phyloP scores from a whole-genome alignment of 1,284 basidiomycete species.

The Neolentinus lepideus region DNA sequence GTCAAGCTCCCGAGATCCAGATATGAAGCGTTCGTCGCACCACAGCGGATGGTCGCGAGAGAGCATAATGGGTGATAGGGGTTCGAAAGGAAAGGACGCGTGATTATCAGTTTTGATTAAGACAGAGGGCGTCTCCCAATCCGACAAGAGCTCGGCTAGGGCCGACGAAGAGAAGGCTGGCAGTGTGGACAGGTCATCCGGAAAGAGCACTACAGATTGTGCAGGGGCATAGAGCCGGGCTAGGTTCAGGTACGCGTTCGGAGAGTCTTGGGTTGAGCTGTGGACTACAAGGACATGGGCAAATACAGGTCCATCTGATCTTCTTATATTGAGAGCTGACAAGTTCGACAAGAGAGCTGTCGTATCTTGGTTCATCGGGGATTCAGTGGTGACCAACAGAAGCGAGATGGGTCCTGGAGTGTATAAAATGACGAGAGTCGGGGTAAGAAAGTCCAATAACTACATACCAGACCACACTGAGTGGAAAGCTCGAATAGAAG shows the following conservation, averaged over 20 bases:
- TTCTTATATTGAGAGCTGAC: neutral
- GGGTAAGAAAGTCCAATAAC: neutral
- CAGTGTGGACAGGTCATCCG: conserved; percentile 28
- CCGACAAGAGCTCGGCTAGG: neutral
- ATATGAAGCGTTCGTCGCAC: conserved; percentile 57
- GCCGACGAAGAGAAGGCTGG: conserved; percentile 10
- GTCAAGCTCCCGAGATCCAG: conserved; percentile 37
- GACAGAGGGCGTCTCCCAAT: conserved; percentile 16
- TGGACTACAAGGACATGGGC: conserved; percentile 43
- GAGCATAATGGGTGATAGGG: conserved; percentile 40
- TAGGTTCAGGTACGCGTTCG: conserved; percentile 55
- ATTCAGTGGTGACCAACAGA: conserved; percentile 4
- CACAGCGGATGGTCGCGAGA: conserved; percentile 43
- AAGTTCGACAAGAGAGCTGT: conserved; percentile 13
- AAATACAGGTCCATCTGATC: conserved; percentile 23
- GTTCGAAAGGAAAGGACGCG: conserved; percentile 25
- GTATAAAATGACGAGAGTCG: neutral
- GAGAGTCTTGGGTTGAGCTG: conserved; percentile 28
- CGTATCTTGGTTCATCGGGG: conserved; percentile 19
- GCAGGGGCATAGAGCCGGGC: conserved; percentile 53
- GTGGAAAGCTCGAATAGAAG: neutral
- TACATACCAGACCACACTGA: neutral
- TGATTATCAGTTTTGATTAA: conserved; percentile 21
- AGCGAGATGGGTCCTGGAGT: neutral
- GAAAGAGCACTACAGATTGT: conserved; percentile 42